A percentile compares a stretch with the other conserved stretches of the same genome.
phyloP scores from a whole-genome alignment of 768 basidiomycete genomes.

The Hebeloma cylindrosporum region DNA sequence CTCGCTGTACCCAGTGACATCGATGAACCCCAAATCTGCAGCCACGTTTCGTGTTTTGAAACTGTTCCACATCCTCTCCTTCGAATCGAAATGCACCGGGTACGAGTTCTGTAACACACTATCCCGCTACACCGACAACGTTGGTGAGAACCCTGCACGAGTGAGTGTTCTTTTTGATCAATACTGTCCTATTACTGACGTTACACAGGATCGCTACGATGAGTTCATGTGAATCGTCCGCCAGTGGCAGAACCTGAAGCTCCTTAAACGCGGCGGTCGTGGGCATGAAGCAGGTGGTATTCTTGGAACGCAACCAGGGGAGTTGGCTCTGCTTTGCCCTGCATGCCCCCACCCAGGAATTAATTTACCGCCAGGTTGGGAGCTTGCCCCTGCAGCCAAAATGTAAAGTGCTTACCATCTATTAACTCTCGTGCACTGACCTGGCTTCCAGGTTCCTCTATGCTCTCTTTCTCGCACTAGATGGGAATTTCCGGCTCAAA shows the following conservation, averaged over 20 bases:
- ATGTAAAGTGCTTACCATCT: background rate
- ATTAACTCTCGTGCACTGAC: background rate
- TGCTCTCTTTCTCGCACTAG: slow-evolving; percentile 21
- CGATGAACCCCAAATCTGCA: slow-evolving; percentile 18
- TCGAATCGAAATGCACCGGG: slow-evolving; percentile 27
- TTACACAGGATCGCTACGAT: slow-evolving; percentile 6
- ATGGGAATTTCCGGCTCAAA: slow-evolving; percentile 31
- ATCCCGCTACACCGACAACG: slow-evolving; percentile 26
- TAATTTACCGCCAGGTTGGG: slow-evolving; percentile 29
- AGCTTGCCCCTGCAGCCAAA: slow-evolving; percentile 11
- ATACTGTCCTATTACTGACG: too few species aligned
- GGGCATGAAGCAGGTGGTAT: slow-evolving; percentile 22
- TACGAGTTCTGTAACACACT: slow-evolving; percentile 33
- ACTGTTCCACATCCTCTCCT: slow-evolving; percentile 24
- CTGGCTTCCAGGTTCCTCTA: slow-evolving; percentile 22
- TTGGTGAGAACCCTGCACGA: slow-evolving; percentile 18
- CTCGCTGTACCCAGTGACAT: slow-evolving; percentile 22
- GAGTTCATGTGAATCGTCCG: slow-evolving; percentile 3
- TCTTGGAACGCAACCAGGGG: slow-evolving; percentile 21
- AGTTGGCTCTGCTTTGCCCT: slow-evolving; percentile 30
- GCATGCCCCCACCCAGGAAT: slow-evolving; percentile 34
- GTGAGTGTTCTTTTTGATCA: too few species aligned
- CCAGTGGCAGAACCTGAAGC: slow-evolving; percentile 24
- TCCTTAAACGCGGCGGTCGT: slow-evolving; percentile 26
- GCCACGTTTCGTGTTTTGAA: slow-evolving; percentile 28